These are phyloP conservation scores for Bryoerythrophyllum caledonicum DNA, from an alignment of 225 moss, liverwort and hornwort species.

Conservation along the genomic window DNA sequence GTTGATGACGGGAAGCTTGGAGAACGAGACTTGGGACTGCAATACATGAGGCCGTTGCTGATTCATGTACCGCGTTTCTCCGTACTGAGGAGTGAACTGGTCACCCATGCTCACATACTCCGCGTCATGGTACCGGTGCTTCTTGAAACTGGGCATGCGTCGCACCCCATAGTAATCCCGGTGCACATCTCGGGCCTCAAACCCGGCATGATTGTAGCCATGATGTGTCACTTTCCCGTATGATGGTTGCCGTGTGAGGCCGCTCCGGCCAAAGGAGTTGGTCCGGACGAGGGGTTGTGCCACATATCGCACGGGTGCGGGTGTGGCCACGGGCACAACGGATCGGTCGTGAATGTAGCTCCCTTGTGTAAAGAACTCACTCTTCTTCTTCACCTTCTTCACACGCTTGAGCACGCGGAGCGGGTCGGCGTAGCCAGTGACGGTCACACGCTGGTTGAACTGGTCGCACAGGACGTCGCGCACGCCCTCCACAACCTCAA, in stretches of 20 bases:
- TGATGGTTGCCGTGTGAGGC: slow-evolving; percentile 30
- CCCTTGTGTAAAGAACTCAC: slow-evolving; percentile 40
- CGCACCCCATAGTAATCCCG: slow-evolving; percentile 43
- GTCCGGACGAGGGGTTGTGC: slow-evolving; percentile 22
- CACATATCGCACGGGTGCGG: neutral
- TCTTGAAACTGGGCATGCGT: slow-evolving; percentile 49
- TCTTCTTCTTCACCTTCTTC: slow-evolving; percentile 52
- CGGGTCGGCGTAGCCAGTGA: slow-evolving; percentile 40
- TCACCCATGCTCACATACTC: slow-evolving; percentile 44
- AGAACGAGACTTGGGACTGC: slow-evolving; percentile 52
- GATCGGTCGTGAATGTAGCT: slow-evolving; percentile 28
- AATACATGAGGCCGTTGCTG: slow-evolving; percentile 8
- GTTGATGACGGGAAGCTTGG: slow-evolving; percentile 45
- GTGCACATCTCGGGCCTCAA: slow-evolving; percentile 16
- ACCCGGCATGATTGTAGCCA: slow-evolving; percentile 16
- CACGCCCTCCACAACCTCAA: slow-evolving; percentile 45
- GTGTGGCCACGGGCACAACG: too few species aligned
- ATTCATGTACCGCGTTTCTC: slow-evolving; percentile 19
- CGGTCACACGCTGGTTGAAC: slow-evolving; percentile 42
- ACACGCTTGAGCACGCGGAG: slow-evolving; percentile 42
- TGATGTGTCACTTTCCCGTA: slow-evolving; percentile 27
- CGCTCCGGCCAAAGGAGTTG: slow-evolving; percentile 31
- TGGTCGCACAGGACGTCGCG: slow-evolving; percentile 41
- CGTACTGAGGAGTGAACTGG: slow-evolving; percentile 20
- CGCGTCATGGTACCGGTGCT: slow-evolving; percentile 45